Base-by-base conservation (phyloP, 2,329 filamentous ascomycete genomes). In the Ilyonectria mors-panacis region DNA sequence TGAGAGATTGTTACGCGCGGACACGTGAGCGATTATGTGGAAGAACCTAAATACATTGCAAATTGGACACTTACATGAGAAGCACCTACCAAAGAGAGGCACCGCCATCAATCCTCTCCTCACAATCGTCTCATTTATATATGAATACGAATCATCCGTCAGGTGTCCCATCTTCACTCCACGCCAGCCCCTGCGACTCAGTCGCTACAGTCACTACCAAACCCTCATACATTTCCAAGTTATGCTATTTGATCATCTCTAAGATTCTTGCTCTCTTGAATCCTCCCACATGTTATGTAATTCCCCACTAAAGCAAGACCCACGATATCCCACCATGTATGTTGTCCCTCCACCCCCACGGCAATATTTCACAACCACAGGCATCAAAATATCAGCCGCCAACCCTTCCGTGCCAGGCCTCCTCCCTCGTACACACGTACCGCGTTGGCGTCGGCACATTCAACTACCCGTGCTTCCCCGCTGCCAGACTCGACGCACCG, bases 381-480 rank as follows among this genome's bases (percentile, higher is more conserved):
- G n/a, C 28, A 8, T 37, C 39, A 23, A 23, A n/a, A 13, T 17
- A 42, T 42, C 15, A 54, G 26, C 3, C 48, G 33, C 19, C 57
- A 26, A 15, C 13, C 45, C n/a, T 26, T 37, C 23, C 26, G 30
- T 39, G 47, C 17, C 19, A 15, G n/a, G 30, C 30, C 30, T 33
- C 8, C 30, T 12, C 7, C 33, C 19, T 30, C 23, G 45, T 45
- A 37, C 61, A 58, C 61, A 53, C 37, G 54, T 54, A 59, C 61
- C 47, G 47, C 60, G 54, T 51, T 47, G 45, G 54, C 54, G 54
- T 51, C 56, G 54, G 45, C 37, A 37, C 26, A 33, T 58, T 53
- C 45, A 26, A 12, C 44, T 47, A 47, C 55, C 55, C 55, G 55
- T 48, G 37, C 13, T 30, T 37, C 33, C 28, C n/a, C 42, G 21